Evolutionary conservation across 2,329 filamentous ascomycete genomes (phyloP), one percentile per base, ranked within the genome.

Genomic region (Dothistroma pini): DNA sequence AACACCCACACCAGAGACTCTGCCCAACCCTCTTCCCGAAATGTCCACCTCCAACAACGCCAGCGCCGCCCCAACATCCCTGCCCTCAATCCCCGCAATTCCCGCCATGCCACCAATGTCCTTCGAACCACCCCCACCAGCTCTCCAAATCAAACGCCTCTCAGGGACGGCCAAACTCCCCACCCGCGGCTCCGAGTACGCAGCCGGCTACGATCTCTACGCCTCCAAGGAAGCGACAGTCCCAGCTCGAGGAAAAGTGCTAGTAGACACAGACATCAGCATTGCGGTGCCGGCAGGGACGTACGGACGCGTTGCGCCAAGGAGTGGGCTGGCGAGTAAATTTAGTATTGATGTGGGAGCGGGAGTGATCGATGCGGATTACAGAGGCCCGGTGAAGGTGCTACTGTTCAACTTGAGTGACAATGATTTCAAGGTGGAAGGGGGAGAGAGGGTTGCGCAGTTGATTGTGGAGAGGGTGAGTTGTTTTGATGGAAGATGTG

Each of bases 361-460:
- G 0, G 95, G 95, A 58, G 95, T 99, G 66, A 97, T 99, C 70
- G 95, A 99, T 76, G 93, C 93, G 35, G 95, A 99, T 78, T 99
- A 99, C 81, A 86, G 95, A 38, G 95, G 95, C 21, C 90, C 90
- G 68, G 89, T 99, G 71, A 96, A 96, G 81, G 89, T 99, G 29
- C 83, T 99, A 68, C 85, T 99, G 56, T 97, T 97, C 77, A 99
- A 99, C 80, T 88, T 96, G 76, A 84, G 84, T 56, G 92, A 96
- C 55, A 78, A 79, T 47, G 92, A 96, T 75, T 97, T 96, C 73
- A 81, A 79, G 50, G 81, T 99, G 67, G 88, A 89, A 72, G 87
- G 89, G 73, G 93, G 93, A 54, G 95, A 99, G 77, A 89, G 95
- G 57, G 81, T 99, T 72, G 96, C 95, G 48, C 95, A 99, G 82